Conservation (phyloP, 495 filamentous ascomycete species). For the Penicillium canariense region DNA sequence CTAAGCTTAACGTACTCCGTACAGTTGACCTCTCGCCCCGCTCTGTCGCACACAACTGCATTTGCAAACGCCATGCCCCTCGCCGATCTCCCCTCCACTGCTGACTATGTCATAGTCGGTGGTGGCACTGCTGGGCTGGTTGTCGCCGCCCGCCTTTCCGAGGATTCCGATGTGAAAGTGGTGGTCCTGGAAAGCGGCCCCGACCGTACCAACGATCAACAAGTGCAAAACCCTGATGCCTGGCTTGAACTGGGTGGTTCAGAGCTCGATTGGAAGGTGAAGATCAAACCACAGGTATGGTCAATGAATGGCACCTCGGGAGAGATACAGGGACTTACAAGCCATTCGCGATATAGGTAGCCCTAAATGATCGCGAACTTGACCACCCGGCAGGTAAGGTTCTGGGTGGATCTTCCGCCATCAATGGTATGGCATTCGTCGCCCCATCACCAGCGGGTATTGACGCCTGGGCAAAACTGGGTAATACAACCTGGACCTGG, state of each 20-base stretch:
- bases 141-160: constrained; percentile 48
- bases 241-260: constrained; percentile 39
- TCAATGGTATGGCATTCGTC: constrained; percentile 29
- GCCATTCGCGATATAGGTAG: constrained; percentile 5
- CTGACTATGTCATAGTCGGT: constrained; percentile 38
- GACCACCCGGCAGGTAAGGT: constrained; percentile 28
- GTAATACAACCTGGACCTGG: constrained; percentile 54
- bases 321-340: background rate
- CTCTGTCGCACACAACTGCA: background rate
- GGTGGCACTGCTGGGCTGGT: constrained; percentile 50
- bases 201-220: constrained; percentile 39
- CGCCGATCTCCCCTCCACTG: constrained; percentile 2
- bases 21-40: background rate
- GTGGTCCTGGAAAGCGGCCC: constrained; percentile 54
- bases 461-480: constrained; percentile 54
- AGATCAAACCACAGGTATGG: constrained; percentile 47
- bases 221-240: constrained; percentile 41
- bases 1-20: no score
- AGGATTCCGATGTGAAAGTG: constrained; percentile 39
- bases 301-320: background rate
- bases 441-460: constrained; percentile 40
- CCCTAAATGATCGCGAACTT: constrained; percentile 24
- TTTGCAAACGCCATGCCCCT: constrained; percentile 1
- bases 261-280: constrained; percentile 56
- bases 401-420: constrained; percentile 35